Evolutionary conservation across 768 basidiomycete species (phyloP).

Genomic region (Rhodosporidiobolus odoratus): DNA sequence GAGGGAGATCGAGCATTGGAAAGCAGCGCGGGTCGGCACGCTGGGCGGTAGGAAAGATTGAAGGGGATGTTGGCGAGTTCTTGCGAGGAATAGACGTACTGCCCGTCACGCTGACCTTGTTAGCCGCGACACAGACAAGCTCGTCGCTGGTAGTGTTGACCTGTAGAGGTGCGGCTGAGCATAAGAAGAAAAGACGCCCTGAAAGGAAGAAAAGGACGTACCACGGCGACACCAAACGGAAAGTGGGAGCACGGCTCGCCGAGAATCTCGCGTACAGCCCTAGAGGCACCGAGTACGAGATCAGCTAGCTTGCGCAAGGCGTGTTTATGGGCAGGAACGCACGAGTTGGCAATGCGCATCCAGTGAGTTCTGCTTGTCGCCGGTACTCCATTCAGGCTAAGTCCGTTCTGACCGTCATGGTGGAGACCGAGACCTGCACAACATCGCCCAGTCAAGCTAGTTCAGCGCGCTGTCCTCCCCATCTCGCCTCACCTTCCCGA

Average conservation of each 20-base stretch:
- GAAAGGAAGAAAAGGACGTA: too few species aligned
- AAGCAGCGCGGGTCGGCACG: background rate
- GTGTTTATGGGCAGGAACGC: background rate
- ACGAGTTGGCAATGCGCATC: constrained; percentile 22
- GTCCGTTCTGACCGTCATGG: constrained; percentile 26
- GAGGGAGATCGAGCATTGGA: background rate
- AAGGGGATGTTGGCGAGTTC: too few species aligned
- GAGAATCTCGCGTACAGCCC: constrained; percentile 26
- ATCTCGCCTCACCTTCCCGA: too few species aligned
- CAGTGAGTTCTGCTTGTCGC: background rate
- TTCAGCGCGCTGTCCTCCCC: too few species aligned
- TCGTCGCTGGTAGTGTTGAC: constrained; percentile 43
- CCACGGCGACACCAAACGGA: constrained; percentile 41
- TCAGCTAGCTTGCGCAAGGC: too few species aligned
- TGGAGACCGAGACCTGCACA: constrained; percentile 16
- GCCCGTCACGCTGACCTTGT: constrained; percentile 41
- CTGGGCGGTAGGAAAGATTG: background rate
- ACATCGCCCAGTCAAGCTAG: too few species aligned
- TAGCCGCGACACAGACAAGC: constrained; percentile 41
- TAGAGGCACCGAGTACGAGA: background rate
- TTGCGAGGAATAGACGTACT: constrained; percentile 30
- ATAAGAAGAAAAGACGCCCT: background rate
- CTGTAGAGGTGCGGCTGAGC: background rate
- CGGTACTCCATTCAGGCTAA: constrained; percentile 28
- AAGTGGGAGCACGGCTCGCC: constrained; percentile 42